phyloP scores from a whole-genome alignment of 139 green algal genomes.

The Chlorella sorokiniana region DNA sequence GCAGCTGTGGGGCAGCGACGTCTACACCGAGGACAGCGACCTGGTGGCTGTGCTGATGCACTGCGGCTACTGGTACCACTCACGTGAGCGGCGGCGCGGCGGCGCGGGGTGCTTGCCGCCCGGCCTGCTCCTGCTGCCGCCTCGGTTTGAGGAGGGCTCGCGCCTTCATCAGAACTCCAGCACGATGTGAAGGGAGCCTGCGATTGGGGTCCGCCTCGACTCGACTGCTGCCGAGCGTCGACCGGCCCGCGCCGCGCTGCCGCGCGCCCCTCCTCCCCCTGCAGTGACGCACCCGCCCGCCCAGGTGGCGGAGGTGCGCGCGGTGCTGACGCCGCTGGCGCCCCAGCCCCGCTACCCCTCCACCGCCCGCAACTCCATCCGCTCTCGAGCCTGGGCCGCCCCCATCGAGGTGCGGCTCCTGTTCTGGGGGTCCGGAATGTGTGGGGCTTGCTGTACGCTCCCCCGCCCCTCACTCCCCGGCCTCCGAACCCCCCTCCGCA shows the following conservation, averaged over 20 bases:
- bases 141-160: neutral
- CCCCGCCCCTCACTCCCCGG: neutral
- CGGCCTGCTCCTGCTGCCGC: neutral
- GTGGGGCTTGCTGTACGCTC: neutral
- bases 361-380: conserved; percentile 73
- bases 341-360: conserved; percentile 67
- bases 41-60: conserved; percentile 96
- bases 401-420: conserved; percentile 22
- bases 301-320: conserved; percentile 68
- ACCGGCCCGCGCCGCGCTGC: neutral
- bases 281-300: conserved; percentile 31
- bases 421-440: neutral
- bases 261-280: neutral
- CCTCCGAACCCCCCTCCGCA: neutral
- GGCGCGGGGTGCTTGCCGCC: neutral
- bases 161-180: no score
- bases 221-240: neutral
- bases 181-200: neutral
- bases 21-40: conserved; percentile 95
- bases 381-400: conserved; percentile 80
- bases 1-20: conserved; percentile 92
- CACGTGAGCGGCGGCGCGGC: conserved; percentile 10
- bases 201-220: neutral
- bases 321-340: conserved; percentile 64
- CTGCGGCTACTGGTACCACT: conserved; percentile 79